Evolutionary conservation across 2,329 filamentous ascomycete genomes (phyloP).

Genomic region (Alternaria novae-zelandiae): DNA sequence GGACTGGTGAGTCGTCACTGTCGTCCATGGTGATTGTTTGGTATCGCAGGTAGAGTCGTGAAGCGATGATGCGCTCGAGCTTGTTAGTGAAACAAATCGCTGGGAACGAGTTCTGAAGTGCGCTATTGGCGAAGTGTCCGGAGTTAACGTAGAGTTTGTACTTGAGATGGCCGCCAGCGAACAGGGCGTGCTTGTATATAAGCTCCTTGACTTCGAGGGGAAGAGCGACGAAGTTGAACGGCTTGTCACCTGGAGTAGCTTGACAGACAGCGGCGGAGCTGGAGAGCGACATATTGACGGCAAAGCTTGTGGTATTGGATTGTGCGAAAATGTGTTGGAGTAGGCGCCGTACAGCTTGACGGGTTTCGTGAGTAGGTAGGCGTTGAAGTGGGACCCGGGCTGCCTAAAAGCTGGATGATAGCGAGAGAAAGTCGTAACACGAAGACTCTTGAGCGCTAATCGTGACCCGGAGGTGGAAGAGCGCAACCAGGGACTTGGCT

Average conservation of each 20-base stretch:
- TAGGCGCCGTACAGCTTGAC: neutral
- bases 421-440: neutral
- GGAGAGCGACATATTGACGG: neutral
- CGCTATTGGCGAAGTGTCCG: too few relatives aligned
- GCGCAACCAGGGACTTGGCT: neutral
- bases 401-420: neutral
- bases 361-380: neutral
- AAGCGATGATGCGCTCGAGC: neutral
- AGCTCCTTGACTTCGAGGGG: neutral
- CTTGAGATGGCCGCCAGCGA: neutral
- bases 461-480: neutral
- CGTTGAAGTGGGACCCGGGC: neutral
- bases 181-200: neutral
- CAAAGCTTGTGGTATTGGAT: neutral
- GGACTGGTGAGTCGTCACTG: neutral
- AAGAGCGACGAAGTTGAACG: neutral
- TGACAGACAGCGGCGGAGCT: neutral
- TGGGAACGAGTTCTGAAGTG: neutral
- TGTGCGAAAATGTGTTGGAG: neutral
- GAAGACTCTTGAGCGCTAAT: neutral
- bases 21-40: neutral
- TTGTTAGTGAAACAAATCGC: neutral
- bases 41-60: neutral
- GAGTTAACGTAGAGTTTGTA: neutral
- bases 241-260: neutral